phyloP scores from a whole-genome alignment of 805 yeast species.

The Priceomyces fermenticarens region DNA sequence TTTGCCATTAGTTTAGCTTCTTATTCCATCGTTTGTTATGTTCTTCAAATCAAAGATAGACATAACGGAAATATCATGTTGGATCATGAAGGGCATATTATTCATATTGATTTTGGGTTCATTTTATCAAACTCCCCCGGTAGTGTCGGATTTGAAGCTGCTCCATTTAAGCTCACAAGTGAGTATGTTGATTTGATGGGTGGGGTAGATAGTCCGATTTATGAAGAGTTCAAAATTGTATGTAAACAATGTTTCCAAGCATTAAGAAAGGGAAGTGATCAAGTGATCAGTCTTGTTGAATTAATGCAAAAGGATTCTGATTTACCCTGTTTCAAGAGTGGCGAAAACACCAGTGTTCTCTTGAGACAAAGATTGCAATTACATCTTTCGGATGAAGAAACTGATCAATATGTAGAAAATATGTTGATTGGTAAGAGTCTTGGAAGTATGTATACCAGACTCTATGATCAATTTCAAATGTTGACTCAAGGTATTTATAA shows the following conservation, averaged over 20 bases:
- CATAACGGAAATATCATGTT: constrained; percentile 98
- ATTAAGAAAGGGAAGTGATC: constrained; percentile 69
- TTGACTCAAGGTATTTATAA: constrained; percentile 92
- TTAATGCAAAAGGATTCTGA: constrained; percentile 90
- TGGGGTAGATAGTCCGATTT: constrained; percentile 64
- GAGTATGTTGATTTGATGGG: constrained; percentile 90
- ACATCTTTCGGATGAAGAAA: constrained; percentile 67
- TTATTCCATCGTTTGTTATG: constrained; percentile 85
- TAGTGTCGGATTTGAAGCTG: constrained; percentile 94
- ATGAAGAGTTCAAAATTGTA: constrained; percentile 55
- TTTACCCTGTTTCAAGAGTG: constrained; percentile 89
- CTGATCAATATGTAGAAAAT: constrained; percentile 75
- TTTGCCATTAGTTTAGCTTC: constrained; percentile 88
- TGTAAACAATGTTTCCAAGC: constrained; percentile 74
- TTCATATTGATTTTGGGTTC: constrained; percentile 95
- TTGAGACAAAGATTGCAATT: constrained; percentile 80
- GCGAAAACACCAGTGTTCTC: constrained; percentile 76
- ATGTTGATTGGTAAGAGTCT: constrained; percentile 73
- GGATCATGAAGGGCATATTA: constrained; percentile 91
- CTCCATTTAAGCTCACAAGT: constrained; percentile 88
- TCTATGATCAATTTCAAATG: constrained; percentile 93
- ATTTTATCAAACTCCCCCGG: constrained; percentile 94
- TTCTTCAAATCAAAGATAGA: constrained; percentile 90
- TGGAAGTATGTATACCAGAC: constrained; percentile 84
- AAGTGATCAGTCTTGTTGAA: constrained; percentile 78